Conservation (phyloP, 2,329 filamentous ascomycete genomes). For the Verticillium nubilum region DNA sequence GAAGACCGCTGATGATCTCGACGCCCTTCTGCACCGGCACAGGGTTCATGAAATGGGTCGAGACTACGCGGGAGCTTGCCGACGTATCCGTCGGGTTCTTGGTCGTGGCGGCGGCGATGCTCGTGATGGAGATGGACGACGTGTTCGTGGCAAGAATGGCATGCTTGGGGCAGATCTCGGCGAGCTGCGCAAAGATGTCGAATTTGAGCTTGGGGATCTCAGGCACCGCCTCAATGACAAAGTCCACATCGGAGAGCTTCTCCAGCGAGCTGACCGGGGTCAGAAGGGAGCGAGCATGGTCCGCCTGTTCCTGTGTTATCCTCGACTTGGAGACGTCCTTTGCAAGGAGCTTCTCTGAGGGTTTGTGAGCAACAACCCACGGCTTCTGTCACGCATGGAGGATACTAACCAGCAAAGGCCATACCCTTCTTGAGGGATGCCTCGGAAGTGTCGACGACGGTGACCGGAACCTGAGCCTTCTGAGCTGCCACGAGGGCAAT, state of each 20-base stretch:
- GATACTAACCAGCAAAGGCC: constrained; percentile 67
- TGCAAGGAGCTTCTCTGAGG: constrained; percentile 77
- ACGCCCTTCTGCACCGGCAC: constrained; percentile 96
- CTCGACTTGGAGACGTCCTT: constrained; percentile 89
- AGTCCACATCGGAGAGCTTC: constrained; percentile 77
- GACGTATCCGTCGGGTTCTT: constrained; percentile 73
- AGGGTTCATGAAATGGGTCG: constrained; percentile 99
- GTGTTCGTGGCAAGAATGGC: constrained; percentile 96
- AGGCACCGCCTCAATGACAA: constrained; percentile 95
- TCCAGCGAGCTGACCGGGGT: constrained; percentile 68
- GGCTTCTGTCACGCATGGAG: not conserved
- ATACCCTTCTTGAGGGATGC: constrained; percentile 83
- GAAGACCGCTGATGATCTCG: constrained; percentile 91
- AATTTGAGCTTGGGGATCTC: constrained; percentile 86
- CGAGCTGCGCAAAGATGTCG: constrained; percentile 79
- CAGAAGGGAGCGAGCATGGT: constrained; percentile 65
- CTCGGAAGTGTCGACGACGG: constrained; percentile 77
- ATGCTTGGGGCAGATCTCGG: constrained; percentile 74
- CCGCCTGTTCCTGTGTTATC: constrained; percentile 76
- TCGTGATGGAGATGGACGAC: constrained; percentile 96
- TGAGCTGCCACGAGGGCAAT: constrained; percentile 93
- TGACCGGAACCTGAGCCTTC: constrained; percentile 78
- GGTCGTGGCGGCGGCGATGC: constrained; percentile 83
- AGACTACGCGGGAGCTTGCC: constrained; percentile 81
- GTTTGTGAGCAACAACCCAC: constrained; percentile 3